Conservation (phyloP, 306 rosid genomes). For the Alnus glutinosa region DNA sequence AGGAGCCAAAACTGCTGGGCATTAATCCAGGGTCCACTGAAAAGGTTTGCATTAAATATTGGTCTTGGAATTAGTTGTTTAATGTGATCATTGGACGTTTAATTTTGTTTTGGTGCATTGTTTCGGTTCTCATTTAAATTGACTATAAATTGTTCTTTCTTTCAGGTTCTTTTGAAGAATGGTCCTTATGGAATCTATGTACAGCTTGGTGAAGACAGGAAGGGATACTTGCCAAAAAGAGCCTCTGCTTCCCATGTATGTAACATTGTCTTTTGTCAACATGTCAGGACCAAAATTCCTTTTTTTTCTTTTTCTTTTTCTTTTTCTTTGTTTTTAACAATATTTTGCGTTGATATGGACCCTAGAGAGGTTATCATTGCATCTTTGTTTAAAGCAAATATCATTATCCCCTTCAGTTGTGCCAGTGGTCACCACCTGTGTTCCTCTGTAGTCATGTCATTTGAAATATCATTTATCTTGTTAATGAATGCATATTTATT, state of each 20-base stretch:
- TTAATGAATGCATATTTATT: neutral
- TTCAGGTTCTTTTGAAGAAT: conserved; percentile 78
- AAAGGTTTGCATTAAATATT: conserved; percentile 53
- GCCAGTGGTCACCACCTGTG: neutral
- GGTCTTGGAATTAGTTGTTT: conserved; percentile 10
- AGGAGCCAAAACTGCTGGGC: conserved; percentile 82
- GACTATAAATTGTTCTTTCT: conserved; percentile 12
- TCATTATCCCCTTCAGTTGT: neutral
- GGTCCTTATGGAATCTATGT: conserved; percentile 92
- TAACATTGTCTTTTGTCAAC: conserved; percentile 5
- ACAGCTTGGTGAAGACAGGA: conserved; percentile 94
- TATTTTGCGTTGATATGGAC: neutral
- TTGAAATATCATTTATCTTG: neutral
- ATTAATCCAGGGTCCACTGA: conserved; percentile 60
- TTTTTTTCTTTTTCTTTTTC: neutral
- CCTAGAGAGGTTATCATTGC: conserved; percentile 4
- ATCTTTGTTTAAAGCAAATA: conserved; percentile 10
- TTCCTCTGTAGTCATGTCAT: neutral
- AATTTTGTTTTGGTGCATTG: conserved; percentile 24
- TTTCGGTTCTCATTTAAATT: conserved; percentile 25
- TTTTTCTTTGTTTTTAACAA: neutral
- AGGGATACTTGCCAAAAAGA: conserved; percentile 73
- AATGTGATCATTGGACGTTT: conserved; percentile 12
- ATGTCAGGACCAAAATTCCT: conserved; percentile 11
- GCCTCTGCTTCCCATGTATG: conserved; percentile 80